phyloP scores from a whole-genome alignment of 306 rosid species.

The Arachis hypogaea region DNA sequence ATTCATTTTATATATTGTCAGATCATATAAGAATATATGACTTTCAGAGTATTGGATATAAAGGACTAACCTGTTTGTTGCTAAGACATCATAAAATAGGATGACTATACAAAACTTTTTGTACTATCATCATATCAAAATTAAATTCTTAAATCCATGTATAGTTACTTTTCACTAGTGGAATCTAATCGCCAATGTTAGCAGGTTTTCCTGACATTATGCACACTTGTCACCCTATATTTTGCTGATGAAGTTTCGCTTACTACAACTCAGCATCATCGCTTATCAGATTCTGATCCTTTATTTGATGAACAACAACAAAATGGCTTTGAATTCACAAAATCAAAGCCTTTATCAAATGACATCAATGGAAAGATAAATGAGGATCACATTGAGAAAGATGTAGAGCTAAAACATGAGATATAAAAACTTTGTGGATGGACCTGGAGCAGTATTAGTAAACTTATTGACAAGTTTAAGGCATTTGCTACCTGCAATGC shows the following conservation, averaged over 20 bases:
- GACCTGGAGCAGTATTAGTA: conserved; percentile 94
- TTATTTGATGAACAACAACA: conserved; percentile 64
- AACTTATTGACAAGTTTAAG: conserved; percentile 91
- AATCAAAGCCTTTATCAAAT: conserved; percentile 47
- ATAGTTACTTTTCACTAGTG: conserved; percentile 21
- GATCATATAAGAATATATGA: too few relatives aligned
- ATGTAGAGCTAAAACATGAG: conserved; percentile 45
- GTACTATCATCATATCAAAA: background rate
- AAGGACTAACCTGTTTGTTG: too few relatives aligned
- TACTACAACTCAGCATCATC: conserved; percentile 52
- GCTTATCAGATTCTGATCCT: conserved; percentile 78
- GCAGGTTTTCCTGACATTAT: conserved; percentile 85
- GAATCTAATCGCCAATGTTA: conserved; percentile 35
- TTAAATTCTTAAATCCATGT: background rate
- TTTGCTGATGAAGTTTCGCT: conserved; percentile 95
- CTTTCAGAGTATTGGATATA: too few relatives aligned
- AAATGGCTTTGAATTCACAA: conserved; percentile 54
- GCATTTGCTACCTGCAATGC: conserved; percentile 97
- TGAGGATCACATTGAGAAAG: conserved; percentile 47
- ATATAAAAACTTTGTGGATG: conserved; percentile 60
- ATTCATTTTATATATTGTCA: too few relatives aligned
- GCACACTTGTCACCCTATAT: conserved; percentile 82
- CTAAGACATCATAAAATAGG: too few relatives aligned
- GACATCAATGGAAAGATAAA: conserved; percentile 41
- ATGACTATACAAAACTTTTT: too few relatives aligned